Percentiles rank a stretch among this genome's conserved stretches.
These are phyloP conservation scores for Trypanosoma scelopori DNA, from an alignment of 208 protist species.

Conservation along the genomic window DNA sequence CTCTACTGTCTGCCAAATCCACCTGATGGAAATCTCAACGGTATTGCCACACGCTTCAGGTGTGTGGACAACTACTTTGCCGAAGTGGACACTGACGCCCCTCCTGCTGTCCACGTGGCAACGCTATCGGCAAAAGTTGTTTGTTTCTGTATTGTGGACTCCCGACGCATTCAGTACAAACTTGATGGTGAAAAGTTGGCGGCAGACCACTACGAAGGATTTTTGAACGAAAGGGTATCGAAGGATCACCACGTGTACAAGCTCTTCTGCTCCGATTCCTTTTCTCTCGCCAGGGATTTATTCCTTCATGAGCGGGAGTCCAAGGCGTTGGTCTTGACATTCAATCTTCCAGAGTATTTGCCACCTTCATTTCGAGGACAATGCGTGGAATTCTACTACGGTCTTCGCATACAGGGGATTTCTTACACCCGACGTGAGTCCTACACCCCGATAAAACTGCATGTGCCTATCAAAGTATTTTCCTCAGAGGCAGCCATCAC, in stretches of 20 bases:
- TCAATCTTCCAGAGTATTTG: constrained; percentile 48
- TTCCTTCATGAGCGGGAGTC: constrained; percentile 29
- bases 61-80: constrained; percentile 37
- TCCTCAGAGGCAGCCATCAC: constrained; percentile 14
- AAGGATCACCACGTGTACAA: constrained; percentile 15
- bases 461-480: constrained; percentile 21
- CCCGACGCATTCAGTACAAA: constrained; percentile 32
- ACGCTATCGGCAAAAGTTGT: constrained; percentile 30
- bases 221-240: neutral
- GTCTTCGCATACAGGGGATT: constrained; percentile 8
- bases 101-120: constrained; percentile 30
- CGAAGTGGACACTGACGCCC: constrained; percentile 13
- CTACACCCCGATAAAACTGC: neutral
- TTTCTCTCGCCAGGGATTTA: constrained; percentile 11
- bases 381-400: constrained; percentile 31
- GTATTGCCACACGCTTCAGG: constrained; percentile 24
- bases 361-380: constrained; percentile 50
- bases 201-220: neutral
- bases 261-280: constrained; percentile 27
- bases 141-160: constrained; percentile 31
- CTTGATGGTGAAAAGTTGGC: constrained; percentile 1
- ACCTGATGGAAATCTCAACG: neutral
- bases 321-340: constrained; percentile 20
- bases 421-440: neutral
- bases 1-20: constrained; percentile 1